Conservation (phyloP, 345 rosid species). For the Euphorbia tirucalli region DNA sequence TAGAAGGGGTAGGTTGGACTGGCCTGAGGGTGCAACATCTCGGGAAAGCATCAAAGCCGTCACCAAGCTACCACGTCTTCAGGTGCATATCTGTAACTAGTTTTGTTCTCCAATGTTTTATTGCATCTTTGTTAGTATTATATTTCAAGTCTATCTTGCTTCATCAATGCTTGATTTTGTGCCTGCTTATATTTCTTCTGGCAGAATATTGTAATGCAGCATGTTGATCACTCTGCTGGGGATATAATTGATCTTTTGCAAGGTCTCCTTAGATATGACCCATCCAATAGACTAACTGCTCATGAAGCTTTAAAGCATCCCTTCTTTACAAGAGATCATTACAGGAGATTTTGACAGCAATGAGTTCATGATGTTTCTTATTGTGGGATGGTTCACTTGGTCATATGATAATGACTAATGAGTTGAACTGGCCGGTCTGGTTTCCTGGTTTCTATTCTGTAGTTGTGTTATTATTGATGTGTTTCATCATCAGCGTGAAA, state of each 20-base stretch:
- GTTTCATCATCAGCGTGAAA: constrained; percentile 7
- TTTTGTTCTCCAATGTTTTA: neutral
- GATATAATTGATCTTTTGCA: constrained; percentile 62
- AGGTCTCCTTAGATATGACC: constrained; percentile 59
- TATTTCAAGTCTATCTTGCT: neutral
- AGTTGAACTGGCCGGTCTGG: constrained; percentile 12
- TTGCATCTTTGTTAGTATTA: neutral
- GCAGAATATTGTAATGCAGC: constrained; percentile 70
- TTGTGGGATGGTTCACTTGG: neutral
- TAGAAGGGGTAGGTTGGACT: constrained; percentile 52
- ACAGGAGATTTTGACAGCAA: constrained; percentile 33
- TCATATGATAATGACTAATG: neutral
- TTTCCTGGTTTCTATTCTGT: neutral
- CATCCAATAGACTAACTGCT: constrained; percentile 48
- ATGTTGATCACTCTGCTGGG: constrained; percentile 70
- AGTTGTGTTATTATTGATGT: neutral
- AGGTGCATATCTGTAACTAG: constrained; percentile 30
- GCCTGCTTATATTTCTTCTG: neutral
- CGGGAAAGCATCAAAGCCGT: constrained; percentile 66
- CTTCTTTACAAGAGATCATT: constrained; percentile 48
- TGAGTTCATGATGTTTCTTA: neutral
- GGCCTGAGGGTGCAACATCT: constrained; percentile 72
- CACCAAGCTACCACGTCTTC: constrained; percentile 55
- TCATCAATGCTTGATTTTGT: neutral
- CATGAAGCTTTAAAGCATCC: constrained; percentile 63